Percentiles rank a stretch among this genome's conserved stretches.
phyloP scores from a whole-genome alignment of 1,139 yeast genomes.

The Yarrowia galli region DNA sequence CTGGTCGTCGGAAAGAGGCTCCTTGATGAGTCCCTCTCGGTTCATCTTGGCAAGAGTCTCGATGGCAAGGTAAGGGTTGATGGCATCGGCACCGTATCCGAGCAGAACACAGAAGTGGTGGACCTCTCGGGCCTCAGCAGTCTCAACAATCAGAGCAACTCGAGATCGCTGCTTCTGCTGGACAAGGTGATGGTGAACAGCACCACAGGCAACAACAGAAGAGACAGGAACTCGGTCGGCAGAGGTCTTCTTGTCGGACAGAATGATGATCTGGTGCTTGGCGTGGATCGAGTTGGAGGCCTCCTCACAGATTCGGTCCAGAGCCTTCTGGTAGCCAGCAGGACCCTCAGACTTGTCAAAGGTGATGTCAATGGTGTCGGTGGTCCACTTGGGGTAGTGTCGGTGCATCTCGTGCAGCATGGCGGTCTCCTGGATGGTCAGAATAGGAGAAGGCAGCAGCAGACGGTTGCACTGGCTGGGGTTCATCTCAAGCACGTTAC shows the following conservation, averaged over 20 bases:
- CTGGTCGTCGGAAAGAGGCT: slow-evolving; percentile 61
- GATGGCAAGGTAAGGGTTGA: slow-evolving; percentile 91
- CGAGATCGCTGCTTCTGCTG: slow-evolving; percentile 96
- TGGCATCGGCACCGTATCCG: slow-evolving; percentile 97
- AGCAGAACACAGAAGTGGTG: slow-evolving; percentile 94
- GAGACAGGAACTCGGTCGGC: slow-evolving; percentile 78
- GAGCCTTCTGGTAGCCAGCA: slow-evolving; percentile 81
- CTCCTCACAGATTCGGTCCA: slow-evolving; percentile 85
- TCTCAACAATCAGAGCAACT: slow-evolving; percentile 88
- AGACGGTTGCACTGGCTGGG: slow-evolving; percentile 91
- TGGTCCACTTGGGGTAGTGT: slow-evolving; percentile 87
- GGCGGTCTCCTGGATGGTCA: slow-evolving; percentile 72
- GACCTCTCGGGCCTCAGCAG: slow-evolving; percentile 97
- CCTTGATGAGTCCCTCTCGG: slow-evolving; percentile 75
- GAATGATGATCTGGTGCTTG: slow-evolving; percentile 73
- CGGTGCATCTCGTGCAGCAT: slow-evolving; percentile 75
- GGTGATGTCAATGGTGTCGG: slow-evolving; percentile 85
- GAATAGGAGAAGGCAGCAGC: slow-evolving; percentile 80
- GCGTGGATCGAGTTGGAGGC: slow-evolving; percentile 86
- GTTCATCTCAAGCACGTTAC: slow-evolving; percentile 90
- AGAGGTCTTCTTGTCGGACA: slow-evolving; percentile 72
- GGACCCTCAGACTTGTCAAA: slow-evolving; percentile 83
- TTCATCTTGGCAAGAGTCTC: slow-evolving; percentile 88
- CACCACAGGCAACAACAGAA: slow-evolving; percentile 94
- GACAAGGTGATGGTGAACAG: slow-evolving; percentile 95